These are phyloP conservation scores for Aurifilum marmelostoma DNA, from an alignment of 2,329 filamentous ascomycete genomes.

Conservation along the genomic window DNA sequence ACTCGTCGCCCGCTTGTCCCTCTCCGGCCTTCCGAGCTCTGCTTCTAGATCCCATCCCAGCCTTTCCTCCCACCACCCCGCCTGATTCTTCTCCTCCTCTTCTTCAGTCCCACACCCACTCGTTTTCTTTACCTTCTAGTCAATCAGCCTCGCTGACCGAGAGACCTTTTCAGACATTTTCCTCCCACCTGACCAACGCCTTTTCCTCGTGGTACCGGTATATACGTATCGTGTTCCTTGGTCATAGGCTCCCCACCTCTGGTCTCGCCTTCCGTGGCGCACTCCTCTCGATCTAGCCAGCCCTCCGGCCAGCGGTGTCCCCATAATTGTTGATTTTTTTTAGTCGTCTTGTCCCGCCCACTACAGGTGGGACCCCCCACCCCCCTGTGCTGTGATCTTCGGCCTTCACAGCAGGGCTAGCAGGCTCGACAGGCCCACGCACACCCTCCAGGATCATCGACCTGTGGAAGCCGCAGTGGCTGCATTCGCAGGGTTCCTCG, in stretches of 20 bases:
- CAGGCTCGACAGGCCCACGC: conserved; percentile 8
- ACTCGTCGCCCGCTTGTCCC: background rate
- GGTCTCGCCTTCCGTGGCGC: conserved; percentile 2
- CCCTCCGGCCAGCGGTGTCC: conserved; percentile 6
- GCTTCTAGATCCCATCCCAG: background rate
- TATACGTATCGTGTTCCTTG: background rate
- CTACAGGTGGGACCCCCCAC: background rate
- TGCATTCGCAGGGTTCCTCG: conserved; percentile 3
- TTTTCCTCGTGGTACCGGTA: background rate
- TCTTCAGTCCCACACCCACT: background rate
- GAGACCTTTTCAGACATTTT: background rate
- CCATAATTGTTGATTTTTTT: conserved; percentile 17
- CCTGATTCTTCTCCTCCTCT: background rate
- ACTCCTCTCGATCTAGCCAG: background rate
- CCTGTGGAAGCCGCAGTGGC: conserved; percentile 4
- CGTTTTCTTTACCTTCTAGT: background rate
- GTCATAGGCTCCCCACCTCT: conserved; percentile 6
- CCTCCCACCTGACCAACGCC: background rate
- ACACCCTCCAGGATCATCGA: conserved; percentile 11
- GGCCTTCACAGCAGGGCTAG: background rate
- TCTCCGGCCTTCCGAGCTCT: background rate
- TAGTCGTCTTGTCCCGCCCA: conserved; percentile 9
- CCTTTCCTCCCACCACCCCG: background rate
- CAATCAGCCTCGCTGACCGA: background rate
- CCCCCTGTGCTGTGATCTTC: conserved; percentile 7